These are phyloP conservation scores for Linnemannia zychae DNA, from an alignment of 192 early-diverging fungal genomes.

Conservation along the genomic window DNA sequence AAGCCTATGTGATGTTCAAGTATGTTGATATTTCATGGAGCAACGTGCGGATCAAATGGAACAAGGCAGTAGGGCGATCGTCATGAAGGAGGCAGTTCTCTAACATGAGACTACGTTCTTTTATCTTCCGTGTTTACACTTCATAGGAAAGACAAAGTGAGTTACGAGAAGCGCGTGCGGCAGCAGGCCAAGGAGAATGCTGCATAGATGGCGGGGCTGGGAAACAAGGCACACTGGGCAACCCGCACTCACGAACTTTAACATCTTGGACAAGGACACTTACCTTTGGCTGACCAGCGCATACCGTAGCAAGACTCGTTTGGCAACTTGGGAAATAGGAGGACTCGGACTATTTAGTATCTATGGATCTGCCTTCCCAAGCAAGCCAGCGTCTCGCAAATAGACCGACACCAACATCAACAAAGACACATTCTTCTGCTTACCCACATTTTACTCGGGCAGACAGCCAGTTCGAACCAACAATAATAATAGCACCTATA, in stretches of 20 bases:
- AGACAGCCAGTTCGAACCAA: too few species aligned
- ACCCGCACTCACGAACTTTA: not conserved
- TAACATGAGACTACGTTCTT: not conserved
- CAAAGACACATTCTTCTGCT: too few species aligned
- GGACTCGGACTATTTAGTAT: not conserved
- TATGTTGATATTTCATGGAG: slow-evolving; percentile 27
- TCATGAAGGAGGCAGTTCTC: not conserved
- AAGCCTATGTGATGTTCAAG: slow-evolving; percentile 86
- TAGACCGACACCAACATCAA: not conserved
- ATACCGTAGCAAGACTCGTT: not conserved
- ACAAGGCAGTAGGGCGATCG: not conserved
- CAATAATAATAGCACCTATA: too few species aligned
- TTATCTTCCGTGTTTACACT: not conserved
- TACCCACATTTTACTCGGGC: too few species aligned
- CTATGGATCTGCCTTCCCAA: not conserved
- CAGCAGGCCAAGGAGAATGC: slow-evolving; percentile 70
- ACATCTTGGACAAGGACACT: not conserved
- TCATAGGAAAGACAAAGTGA: slow-evolving; percentile 61
- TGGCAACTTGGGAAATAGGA: not conserved
- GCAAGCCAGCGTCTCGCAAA: not conserved
- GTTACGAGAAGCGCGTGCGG: slow-evolving; percentile 70
- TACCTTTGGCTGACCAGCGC: not conserved
- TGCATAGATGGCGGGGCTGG: slow-evolving; percentile 4
- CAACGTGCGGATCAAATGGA: slow-evolving; percentile 14
- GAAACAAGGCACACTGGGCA: not conserved